phyloP scores from a whole-genome alignment of 1,284 basidiomycete species.

The Heimioporus retisporus region DNA sequence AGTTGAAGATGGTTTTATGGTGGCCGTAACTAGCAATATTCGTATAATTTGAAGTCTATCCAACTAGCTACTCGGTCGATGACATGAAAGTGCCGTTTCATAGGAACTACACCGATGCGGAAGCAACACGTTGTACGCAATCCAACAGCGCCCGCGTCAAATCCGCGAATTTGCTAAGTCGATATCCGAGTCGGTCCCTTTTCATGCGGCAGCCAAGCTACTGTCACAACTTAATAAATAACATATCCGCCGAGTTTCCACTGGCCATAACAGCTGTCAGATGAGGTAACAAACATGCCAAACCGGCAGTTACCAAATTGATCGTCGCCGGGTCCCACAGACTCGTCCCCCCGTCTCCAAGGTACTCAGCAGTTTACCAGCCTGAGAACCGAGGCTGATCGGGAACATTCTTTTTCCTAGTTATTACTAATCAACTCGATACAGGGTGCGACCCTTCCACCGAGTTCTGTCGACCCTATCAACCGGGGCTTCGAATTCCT shows the following conservation, averaged over 20 bases:
- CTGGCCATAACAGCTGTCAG: too few species aligned
- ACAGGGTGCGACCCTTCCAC: neutral
- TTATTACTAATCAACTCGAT: slow-evolving; percentile 8
- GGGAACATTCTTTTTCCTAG: neutral
- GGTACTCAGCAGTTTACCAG: neutral
- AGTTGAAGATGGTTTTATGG: neutral
- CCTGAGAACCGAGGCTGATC: neutral
- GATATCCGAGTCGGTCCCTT: neutral
- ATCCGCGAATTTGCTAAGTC: neutral
- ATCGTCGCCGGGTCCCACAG: too few species aligned
- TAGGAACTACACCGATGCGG: neutral
- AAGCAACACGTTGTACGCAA: neutral
- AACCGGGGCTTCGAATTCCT: neutral
- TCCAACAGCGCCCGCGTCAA: neutral
- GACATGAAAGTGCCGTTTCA: neutral
- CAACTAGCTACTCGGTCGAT: neutral
- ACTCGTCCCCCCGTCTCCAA: neutral
- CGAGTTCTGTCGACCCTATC: neutral
- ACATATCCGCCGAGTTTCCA: too few species aligned
- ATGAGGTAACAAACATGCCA: too few species aligned
- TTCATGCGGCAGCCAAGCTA: neutral
- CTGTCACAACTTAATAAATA: neutral
- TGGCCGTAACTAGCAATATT: neutral
- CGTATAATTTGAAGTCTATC: too few species aligned
- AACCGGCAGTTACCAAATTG: too few species aligned